Conservation (phyloP, 495 filamentous ascomycete species). For the Trichoderma virens region DNA sequence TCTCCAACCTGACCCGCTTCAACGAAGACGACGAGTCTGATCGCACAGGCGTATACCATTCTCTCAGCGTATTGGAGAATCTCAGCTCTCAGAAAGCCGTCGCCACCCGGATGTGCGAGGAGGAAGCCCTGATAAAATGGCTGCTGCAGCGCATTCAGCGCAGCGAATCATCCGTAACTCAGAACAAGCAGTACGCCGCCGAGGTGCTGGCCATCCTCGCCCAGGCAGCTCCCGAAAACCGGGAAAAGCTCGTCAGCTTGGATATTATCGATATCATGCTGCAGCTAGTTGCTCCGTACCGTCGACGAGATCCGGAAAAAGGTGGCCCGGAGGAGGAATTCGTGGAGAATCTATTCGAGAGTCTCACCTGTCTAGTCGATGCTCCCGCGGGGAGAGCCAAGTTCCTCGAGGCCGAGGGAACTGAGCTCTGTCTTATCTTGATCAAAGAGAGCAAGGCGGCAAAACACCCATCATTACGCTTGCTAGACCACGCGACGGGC, state of each 20-base stretch:
- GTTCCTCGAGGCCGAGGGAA: constrained; percentile 84
- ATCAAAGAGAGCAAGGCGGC: constrained; percentile 62
- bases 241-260: constrained; percentile 51
- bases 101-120: constrained; percentile 57
- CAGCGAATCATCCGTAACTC: constrained; percentile 39
- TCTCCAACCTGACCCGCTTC: constrained; percentile 74
- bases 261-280: constrained; percentile 75
- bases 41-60: constrained; percentile 76
- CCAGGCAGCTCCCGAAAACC: constrained; percentile 55
- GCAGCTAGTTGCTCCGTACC: constrained; percentile 80
- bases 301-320: constrained; percentile 78
- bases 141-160: constrained; percentile 52
- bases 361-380: constrained; percentile 70
- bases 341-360: constrained; percentile 86
- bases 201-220: constrained; percentile 82
- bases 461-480: constrained; percentile 64
- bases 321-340: constrained; percentile 90
- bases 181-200: constrained; percentile 95
- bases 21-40: constrained; percentile 76
- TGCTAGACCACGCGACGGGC: constrained; percentile 76
- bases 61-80: constrained; percentile 77
- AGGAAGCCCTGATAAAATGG: constrained; percentile 64
- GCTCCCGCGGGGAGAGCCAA: constrained; percentile 67
- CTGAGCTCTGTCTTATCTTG: constrained; percentile 90
- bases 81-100: constrained; percentile 61